Evolutionary conservation across 1,284 basidiomycete genomes (phyloP).

Genomic region (Sanguinoderma infundibulare): DNA sequence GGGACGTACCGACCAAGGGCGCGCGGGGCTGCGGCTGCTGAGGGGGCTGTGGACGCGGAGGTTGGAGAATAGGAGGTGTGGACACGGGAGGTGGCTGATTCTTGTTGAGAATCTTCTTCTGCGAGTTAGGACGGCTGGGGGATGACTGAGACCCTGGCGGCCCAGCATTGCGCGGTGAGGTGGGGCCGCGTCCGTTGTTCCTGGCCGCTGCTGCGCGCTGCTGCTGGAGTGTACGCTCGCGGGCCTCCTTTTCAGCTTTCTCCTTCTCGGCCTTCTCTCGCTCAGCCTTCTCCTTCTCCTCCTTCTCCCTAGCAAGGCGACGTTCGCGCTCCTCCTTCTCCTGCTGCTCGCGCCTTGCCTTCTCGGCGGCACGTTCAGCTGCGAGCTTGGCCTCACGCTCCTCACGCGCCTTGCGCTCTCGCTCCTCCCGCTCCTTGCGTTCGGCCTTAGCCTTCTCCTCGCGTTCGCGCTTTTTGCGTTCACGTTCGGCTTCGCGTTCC

Average conservation of each 20-base stretch:
- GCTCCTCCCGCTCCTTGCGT: constrained; percentile 68
- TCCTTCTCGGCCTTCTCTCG: constrained; percentile 65
- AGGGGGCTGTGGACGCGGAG: constrained; percentile 37
- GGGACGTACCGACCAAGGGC: constrained; percentile 35
- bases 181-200: constrained; percentile 45
- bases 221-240: constrained; percentile 43
- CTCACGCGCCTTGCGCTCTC: constrained; percentile 59
- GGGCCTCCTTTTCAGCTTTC: constrained; percentile 48
- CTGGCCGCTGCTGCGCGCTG: constrained; percentile 36
- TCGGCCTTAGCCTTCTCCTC: constrained; percentile 71
- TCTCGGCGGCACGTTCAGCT: constrained; percentile 54
- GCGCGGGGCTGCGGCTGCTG: constrained; percentile 40
- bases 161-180: constrained; percentile 52
- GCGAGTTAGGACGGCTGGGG: constrained; percentile 45
- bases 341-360: constrained; percentile 50
- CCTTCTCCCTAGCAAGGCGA: constrained; percentile 49
- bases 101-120: constrained; percentile 59
- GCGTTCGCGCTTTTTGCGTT: constrained; percentile 61
- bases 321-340: constrained; percentile 70
- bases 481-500: constrained; percentile 66
- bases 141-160: constrained; percentile 52
- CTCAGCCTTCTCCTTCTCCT: constrained; percentile 61
- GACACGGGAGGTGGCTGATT: constrained; percentile 34
- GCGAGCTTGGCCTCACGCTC: constrained; percentile 58
- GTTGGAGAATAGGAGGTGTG: constrained; percentile 33